phyloP scores from a whole-genome alignment of 2,329 filamentous ascomycete genomes.

The Epichloe sibirici region DNA sequence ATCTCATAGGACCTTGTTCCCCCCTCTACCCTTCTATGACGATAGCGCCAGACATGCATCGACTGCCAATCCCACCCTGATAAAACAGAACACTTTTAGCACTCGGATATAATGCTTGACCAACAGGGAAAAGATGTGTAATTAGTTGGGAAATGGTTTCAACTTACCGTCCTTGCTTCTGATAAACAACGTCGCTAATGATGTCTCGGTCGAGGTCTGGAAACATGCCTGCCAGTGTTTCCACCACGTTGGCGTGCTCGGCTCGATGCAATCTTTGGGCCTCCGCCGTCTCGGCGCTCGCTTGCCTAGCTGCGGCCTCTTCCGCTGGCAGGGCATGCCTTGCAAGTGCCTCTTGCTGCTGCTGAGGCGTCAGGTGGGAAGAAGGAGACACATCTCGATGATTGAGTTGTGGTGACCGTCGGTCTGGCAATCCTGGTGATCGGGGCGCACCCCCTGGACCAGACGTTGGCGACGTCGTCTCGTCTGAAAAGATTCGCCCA shows the following conservation, averaged over 20 bases:
- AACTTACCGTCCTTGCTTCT: conserved; percentile 84
- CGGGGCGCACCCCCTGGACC: conserved; percentile 22
- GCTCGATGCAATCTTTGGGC: conserved; percentile 69
- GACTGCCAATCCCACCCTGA: conserved; percentile 70
- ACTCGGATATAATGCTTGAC: too few species aligned
- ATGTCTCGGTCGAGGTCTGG: conserved; percentile 87
- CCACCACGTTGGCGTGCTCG: conserved; percentile 84
- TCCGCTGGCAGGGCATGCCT: conserved; percentile 54
- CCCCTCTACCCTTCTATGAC: conserved; percentile 16
- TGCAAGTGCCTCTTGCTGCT: conserved; percentile 10
- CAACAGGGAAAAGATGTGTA: too few species aligned
- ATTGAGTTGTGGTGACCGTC: conserved; percentile 18
- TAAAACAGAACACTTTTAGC: neutral
- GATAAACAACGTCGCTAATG: conserved; percentile 90
- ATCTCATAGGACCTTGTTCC: neutral
- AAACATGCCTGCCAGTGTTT: conserved; percentile 93
- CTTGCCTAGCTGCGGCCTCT: conserved; percentile 80
- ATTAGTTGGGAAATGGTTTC: neutral
- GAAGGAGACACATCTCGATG: conserved; percentile 13
- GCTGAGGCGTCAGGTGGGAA: conserved; percentile 12
- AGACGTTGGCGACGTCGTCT: conserved; percentile 29
- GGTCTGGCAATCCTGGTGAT: conserved; percentile 23
- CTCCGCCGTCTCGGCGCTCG: conserved; percentile 79
- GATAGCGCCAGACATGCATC: conserved; percentile 70
- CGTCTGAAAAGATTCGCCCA: conserved; percentile 82